phyloP scores from a whole-genome alignment of 2,329 filamentous ascomycete species.

The Penicillium sp. region DNA sequence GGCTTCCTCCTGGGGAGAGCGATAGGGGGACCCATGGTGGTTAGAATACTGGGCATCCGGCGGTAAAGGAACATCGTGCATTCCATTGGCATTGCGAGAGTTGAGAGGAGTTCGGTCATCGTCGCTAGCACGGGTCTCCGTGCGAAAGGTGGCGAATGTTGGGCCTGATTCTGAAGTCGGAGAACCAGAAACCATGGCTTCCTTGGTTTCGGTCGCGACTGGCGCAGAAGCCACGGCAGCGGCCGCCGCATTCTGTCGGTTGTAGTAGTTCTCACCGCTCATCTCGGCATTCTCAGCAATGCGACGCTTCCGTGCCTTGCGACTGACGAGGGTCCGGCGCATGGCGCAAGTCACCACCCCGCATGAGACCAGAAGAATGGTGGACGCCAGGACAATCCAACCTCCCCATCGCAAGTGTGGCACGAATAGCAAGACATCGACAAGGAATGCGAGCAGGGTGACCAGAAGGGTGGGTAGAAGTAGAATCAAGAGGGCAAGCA shows the following conservation, averaged over 20 bases:
- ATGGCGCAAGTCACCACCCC: constrained; percentile 91
- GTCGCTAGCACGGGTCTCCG: constrained; percentile 42
- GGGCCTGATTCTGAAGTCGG: constrained; percentile 58
- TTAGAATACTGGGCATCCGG: constrained; percentile 39
- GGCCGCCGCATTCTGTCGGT: constrained; percentile 57
- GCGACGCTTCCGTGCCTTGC: constrained; percentile 89
- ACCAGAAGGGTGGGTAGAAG: constrained; percentile 84
- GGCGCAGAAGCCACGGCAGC: constrained; percentile 34
- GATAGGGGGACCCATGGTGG: constrained; percentile 41
- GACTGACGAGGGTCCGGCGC: constrained; percentile 86
- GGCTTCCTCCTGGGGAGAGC: constrained; percentile 45
- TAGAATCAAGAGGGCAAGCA: constrained; percentile 84
- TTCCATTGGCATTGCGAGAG: constrained; percentile 29
- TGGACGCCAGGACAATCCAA: constrained; percentile 89
- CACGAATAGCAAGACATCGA: constrained; percentile 93
- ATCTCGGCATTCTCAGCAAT: constrained; percentile 96
- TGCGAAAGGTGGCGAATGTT: constrained; percentile 55
- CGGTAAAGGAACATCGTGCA: constrained; percentile 35
- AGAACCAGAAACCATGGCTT: constrained; percentile 63
- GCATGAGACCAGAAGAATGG: constrained; percentile 80
- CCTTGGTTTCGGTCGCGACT: constrained; percentile 56
- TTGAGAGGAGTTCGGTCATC: constrained; percentile 52
- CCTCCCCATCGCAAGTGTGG: constrained; percentile 94
- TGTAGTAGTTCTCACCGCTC: constrained; percentile 93
- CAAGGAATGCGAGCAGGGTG: constrained; percentile 83